These are phyloP conservation scores for Wickerhamomyces pijperi DNA, from an alignment of 805 yeast species.

Conservation along the genomic window DNA sequence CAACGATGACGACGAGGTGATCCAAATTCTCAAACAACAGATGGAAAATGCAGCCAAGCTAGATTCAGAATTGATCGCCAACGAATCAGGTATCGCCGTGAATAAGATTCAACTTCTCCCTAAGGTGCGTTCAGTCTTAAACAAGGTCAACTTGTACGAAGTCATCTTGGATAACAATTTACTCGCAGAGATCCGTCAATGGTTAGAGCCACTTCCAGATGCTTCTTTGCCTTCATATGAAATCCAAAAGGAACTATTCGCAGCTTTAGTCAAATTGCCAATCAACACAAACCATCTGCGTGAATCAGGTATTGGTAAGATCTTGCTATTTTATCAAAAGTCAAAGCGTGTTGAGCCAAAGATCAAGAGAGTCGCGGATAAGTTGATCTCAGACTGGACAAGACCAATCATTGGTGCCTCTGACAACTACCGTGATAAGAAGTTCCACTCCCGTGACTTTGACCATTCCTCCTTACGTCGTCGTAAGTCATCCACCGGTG, in stretches of 20 bases:
- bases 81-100: constrained; percentile 37
- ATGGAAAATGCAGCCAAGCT: constrained; percentile 83
- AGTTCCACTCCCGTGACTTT: constrained; percentile 58
- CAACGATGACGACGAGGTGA: constrained; percentile 86
- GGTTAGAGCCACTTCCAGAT: constrained; percentile 98
- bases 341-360: constrained; percentile 80
- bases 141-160: constrained; percentile 80
- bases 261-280: constrained; percentile 66
- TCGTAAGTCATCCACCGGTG: constrained; percentile 5
- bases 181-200: constrained; percentile 84
- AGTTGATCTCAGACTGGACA: constrained; percentile 93
- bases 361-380: constrained; percentile 82
- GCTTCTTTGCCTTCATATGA: constrained; percentile 96
- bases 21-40: constrained; percentile 68
- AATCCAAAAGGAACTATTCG: constrained; percentile 80
- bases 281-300: constrained; percentile 92
- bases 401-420: constrained; percentile 94
- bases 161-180: constrained; percentile 89
- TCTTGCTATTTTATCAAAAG: constrained; percentile 85
- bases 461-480: constrained; percentile 27
- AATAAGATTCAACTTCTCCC: constrained; percentile 69
- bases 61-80: constrained; percentile 45
- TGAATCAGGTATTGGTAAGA: constrained; percentile 91
- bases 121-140: constrained; percentile 63
- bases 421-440: constrained; percentile 85